Evolutionary conservation across 257 asterid genomes (phyloP).

Genomic region (Thymus mandschuricus): DNA sequence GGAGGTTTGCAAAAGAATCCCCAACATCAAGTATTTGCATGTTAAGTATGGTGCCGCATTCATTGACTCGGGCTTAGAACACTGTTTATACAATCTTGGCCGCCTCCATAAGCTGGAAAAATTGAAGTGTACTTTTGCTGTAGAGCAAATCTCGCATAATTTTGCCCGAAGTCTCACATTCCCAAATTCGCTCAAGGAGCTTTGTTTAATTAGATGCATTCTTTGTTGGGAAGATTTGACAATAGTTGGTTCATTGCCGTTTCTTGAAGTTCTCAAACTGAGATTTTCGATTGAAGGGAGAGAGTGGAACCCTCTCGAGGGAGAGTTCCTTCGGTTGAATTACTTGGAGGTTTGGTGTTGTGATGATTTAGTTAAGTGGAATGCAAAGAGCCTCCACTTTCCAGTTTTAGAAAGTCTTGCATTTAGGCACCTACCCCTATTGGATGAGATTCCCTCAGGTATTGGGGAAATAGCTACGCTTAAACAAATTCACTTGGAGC

Average conservation of each 20-base stretch:
- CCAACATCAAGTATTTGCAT: slow-evolving; percentile 7
- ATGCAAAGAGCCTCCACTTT: neutral
- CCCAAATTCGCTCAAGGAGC: neutral
- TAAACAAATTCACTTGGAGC: neutral
- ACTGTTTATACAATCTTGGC: neutral
- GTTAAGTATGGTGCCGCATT: neutral
- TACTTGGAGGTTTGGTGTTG: neutral
- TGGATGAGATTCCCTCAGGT: neutral
- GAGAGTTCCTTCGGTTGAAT: neutral
- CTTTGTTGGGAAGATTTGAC: neutral
- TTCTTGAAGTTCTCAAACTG: neutral
- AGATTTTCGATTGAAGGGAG: neutral
- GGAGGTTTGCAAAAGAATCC: slow-evolving; percentile 4
- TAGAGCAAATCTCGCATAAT: neutral
- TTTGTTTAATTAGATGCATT: neutral
- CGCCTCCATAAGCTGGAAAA: neutral
- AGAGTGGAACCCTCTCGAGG: neutral
- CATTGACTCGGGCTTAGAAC: neutral
- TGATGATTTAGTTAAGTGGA: neutral
- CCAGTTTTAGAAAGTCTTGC: neutral
- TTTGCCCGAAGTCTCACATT: neutral
- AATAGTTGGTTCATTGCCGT: neutral
- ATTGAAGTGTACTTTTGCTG: neutral
- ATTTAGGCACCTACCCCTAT: neutral
- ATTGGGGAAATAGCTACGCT: neutral